Base-by-base conservation (phyloP, 768 basidiomycete genomes). In the Hebeloma cylindrosporum region DNA sequence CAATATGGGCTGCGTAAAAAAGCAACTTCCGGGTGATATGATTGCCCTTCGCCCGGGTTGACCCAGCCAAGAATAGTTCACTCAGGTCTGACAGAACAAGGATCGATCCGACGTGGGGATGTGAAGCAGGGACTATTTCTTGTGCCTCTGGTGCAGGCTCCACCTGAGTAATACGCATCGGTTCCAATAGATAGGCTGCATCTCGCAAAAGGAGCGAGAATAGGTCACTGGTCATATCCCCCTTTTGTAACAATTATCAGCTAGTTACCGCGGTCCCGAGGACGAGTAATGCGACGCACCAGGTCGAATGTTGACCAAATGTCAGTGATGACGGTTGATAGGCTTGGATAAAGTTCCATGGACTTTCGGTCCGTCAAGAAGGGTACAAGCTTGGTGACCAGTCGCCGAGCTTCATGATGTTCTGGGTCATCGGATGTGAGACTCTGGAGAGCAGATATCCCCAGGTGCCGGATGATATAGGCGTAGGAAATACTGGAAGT, bases 1-100 rank as follows among this genome's bases (percentile, higher is more conserved):
- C 47, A 5, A 82, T 59, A 52, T 83, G 77, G 5, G 82, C 84
- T 4, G 79, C 79, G 51, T 90, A 91, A 64, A 84, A 91, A 10
- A 71, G 61, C 18, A 89, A 52, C 64, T 88, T 91, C 52, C 79
- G 79, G 7, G 69, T 60, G 37, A 78, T 61, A 53, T 76, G 77
- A 39, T 66, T 70, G 39, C 48, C 37, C 31, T 56, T 57, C 7
- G 43, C 40, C 14, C 16, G 35, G 8, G 18, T 13, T 25, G 23
- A 13, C 25, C 13, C 25, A 34, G 47, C 48, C 27, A 51, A 52
- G 60, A 77, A 82, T 22, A 85, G 55, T 7, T 52, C 52, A 27
- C 60, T 52, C 10, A 85, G 43, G 64, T 86, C 85, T 2, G 82
- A 83, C 13, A 86, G 61, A 6, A 74, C 76, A 21, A 73, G 70